Evolutionary conservation across 2,329 filamentous ascomycete species (phyloP).

Genomic region (Diaporthe citrichinensis): DNA sequence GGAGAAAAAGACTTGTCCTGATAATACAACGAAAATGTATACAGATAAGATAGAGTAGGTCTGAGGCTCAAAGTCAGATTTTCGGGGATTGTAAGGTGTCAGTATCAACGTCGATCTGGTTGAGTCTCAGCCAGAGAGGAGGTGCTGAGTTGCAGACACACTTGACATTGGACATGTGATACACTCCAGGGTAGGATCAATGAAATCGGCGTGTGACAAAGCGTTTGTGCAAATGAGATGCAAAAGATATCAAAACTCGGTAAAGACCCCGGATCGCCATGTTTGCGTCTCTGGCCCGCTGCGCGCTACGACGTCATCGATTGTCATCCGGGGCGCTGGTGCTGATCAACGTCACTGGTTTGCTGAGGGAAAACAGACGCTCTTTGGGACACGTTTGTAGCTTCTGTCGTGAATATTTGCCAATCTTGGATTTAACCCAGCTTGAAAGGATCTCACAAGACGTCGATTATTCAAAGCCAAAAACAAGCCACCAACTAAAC

Average conservation of each 20-base stretch:
- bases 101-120: neutral
- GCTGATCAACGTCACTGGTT: slow-evolving; percentile 25
- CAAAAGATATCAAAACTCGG: slow-evolving; percentile 2
- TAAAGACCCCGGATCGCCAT: neutral
- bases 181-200: neutral
- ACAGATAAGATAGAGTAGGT: too few relatives aligned
- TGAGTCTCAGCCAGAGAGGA: neutral
- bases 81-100: too few relatives aligned
- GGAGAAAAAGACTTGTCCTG: neutral
- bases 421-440: neutral
- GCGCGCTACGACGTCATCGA: slow-evolving; percentile 40
- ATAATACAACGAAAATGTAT: neutral
- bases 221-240: neutral
- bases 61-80: neutral
- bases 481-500: neutral
- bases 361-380: neutral
- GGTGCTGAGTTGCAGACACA: neutral
- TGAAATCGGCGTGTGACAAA: neutral
- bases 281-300: slow-evolving; percentile 25
- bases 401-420: neutral
- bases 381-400: neutral
- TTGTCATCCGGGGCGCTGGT: slow-evolving; percentile 17
- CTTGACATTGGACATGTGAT: neutral
- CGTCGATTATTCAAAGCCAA: neutral
- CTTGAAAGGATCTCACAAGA: neutral